Evolutionary conservation across 1,139 yeast species (phyloP).

Genomic region (Blastobotrys illinoisensis): DNA sequence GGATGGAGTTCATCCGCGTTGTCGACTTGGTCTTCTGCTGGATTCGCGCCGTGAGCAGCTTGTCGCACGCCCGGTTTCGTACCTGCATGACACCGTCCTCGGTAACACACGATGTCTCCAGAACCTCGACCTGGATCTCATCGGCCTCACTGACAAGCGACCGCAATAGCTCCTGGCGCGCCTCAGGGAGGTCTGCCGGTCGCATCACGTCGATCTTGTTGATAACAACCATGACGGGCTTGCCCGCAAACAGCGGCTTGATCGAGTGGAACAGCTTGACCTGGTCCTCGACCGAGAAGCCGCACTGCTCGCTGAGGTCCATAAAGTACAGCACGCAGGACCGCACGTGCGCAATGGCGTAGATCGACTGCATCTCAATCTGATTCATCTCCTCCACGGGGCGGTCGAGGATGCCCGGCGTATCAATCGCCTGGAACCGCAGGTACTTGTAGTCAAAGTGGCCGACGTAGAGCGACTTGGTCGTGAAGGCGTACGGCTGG

Average conservation of each 20-base stretch:
- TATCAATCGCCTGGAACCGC: constrained; percentile 97
- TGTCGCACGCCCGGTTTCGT: constrained; percentile 96
- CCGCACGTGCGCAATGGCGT: constrained; percentile 96
- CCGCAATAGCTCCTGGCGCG: constrained; percentile 65
- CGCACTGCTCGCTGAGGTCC: constrained; percentile 99
- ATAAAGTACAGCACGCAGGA: constrained; percentile 94
- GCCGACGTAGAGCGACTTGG: constrained; percentile 91
- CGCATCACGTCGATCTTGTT: constrained; percentile 89
- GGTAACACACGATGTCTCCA: constrained; percentile 88
- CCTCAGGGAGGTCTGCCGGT: constrained; percentile 75
- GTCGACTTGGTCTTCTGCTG: constrained; percentile 95
- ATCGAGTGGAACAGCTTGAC: constrained; percentile 94
- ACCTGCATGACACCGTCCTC: constrained; percentile 96
- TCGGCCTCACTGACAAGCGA: constrained; percentile 34
- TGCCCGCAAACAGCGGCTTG: constrained; percentile 94
- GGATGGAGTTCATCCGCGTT: constrained; percentile 79
- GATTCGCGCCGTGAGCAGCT: constrained; percentile 87
- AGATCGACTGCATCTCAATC: constrained; percentile 98
- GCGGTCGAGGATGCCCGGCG: constrained; percentile 97
- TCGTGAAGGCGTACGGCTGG: constrained; percentile 98
- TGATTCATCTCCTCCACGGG: constrained; percentile 99
- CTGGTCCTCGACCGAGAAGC: constrained; percentile 94
- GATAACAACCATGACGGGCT: constrained; percentile 90
- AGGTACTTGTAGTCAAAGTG: constrained; percentile 96
- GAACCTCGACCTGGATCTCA: constrained; percentile 76